These are phyloP conservation scores for Penicillium fuscoglaucum DNA, from an alignment of 2,329 filamentous ascomycete species.

Conservation along the genomic window DNA sequence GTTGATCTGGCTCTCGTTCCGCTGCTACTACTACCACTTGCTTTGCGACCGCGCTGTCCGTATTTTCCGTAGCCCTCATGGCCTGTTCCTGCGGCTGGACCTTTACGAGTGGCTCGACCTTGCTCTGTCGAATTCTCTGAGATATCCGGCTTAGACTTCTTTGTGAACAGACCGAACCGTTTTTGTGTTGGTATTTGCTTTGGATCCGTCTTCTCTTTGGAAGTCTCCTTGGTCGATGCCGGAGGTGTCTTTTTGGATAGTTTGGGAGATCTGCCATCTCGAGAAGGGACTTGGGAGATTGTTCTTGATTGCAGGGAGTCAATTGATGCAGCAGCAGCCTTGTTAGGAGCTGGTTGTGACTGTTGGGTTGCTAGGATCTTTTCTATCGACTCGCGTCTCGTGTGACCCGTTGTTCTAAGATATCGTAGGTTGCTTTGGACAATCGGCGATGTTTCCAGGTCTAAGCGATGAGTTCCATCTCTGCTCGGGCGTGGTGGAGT, in stretches of 20 bases:
- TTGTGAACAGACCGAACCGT: slow-evolving; percentile 77
- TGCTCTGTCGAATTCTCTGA: slow-evolving; percentile 54
- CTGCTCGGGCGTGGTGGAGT: slow-evolving; percentile 66
- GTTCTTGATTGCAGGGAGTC: slow-evolving; percentile 41
- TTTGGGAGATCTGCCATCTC: slow-evolving; percentile 34
- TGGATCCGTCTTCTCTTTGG: slow-evolving; percentile 31
- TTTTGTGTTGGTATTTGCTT: slow-evolving; percentile 46
- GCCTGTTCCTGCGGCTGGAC: slow-evolving; percentile 87
- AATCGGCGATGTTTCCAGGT: slow-evolving; percentile 54
- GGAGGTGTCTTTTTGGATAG: slow-evolving; percentile 32
- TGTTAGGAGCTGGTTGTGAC: slow-evolving; percentile 30
- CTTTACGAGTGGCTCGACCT: slow-evolving; percentile 64
- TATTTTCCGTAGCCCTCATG: slow-evolving; percentile 67
- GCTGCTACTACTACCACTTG: slow-evolving; percentile 44
- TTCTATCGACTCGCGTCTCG: slow-evolving; percentile 52
- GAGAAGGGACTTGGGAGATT: slow-evolving; percentile 36
- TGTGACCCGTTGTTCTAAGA: slow-evolving; percentile 51
- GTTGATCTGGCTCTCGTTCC: slow-evolving; percentile 43
- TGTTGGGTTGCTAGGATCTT: slow-evolving; percentile 39
- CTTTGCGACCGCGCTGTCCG: slow-evolving; percentile 46
- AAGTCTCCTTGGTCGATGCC: slow-evolving; percentile 40
- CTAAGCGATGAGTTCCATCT: slow-evolving; percentile 65
- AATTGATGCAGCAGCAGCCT: slow-evolving; percentile 37
- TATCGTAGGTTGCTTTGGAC: slow-evolving; percentile 58
- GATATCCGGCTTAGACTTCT: slow-evolving; percentile 65